Evolutionary conservation across 768 basidiomycete genomes (phyloP).

Genomic region (Kwoniella botswanensis): DNA sequence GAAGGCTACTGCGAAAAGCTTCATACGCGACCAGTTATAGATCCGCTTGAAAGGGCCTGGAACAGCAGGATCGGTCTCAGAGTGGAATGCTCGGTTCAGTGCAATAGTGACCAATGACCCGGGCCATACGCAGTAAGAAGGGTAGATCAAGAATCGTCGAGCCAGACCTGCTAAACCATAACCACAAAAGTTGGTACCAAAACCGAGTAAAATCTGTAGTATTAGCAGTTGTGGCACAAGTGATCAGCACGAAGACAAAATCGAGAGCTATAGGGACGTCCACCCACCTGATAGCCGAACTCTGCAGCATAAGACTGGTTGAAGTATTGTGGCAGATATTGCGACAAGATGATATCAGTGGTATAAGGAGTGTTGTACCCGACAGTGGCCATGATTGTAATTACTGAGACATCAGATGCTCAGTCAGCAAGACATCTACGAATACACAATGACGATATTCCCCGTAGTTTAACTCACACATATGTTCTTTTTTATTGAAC

Average conservation of each 20-base stretch:
- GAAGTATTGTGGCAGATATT: slow-evolving; percentile 46
- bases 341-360: slow-evolving; percentile 36
- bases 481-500: slow-evolving; percentile 56
- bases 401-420: slow-evolving; percentile 9
- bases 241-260: too few relatives aligned
- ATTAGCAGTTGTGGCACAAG: neutral
- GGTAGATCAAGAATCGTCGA: slow-evolving; percentile 88
- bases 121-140: slow-evolving; percentile 62
- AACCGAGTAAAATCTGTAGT: slow-evolving; percentile 64
- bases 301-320: slow-evolving; percentile 50
- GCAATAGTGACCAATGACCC: slow-evolving; percentile 36
- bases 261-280: too few relatives aligned
- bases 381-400: slow-evolving; percentile 53
- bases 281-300: slow-evolving; percentile 32
- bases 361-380: slow-evolving; percentile 49
- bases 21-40: slow-evolving; percentile 32
- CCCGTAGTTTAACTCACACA: too few relatives aligned
- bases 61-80: slow-evolving; percentile 83
- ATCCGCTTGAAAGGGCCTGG: slow-evolving; percentile 78
- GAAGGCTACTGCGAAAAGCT: slow-evolving; percentile 36
- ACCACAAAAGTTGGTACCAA: slow-evolving; percentile 87
- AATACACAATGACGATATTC: too few relatives aligned
- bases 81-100: slow-evolving; percentile 56
- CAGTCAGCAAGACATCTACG: too few relatives aligned
- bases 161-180: slow-evolving; percentile 89